Conservation (phyloP, 306 rosid species). For the Morella rubra region DNA sequence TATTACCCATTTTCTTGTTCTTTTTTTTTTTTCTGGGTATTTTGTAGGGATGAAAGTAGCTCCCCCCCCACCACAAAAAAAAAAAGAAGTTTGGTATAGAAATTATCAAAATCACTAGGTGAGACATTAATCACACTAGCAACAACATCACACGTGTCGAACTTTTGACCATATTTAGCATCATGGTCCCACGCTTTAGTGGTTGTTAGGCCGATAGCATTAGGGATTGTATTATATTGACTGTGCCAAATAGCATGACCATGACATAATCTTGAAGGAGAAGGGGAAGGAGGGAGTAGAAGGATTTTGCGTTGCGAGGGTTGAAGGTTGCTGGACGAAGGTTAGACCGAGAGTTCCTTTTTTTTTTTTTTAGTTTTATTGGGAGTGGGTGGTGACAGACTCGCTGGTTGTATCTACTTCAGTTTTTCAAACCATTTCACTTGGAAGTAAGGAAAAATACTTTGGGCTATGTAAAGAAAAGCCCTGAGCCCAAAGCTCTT, state of each 20-base stretch:
- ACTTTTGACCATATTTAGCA: background rate
- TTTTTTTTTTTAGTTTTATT: background rate
- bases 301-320: background rate
- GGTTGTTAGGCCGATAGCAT: constrained; percentile 12
- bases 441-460: constrained; percentile 37
- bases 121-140: background rate
- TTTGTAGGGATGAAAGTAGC: too few relatives aligned
- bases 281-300: background rate
- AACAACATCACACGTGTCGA: constrained; percentile 6
- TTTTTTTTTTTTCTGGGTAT: too few relatives aligned
- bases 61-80: too few relatives aligned
- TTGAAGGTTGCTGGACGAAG: background rate
- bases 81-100: too few relatives aligned
- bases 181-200: constrained; percentile 17
- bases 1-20: too few relatives aligned
- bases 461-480: constrained; percentile 34
- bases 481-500: constrained; percentile 45
- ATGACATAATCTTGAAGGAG: background rate
- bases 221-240: background rate
- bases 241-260: background rate
- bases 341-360: too few relatives aligned
- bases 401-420: constrained; percentile 39
- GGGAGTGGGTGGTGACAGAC: constrained; percentile 41
- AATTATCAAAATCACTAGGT: background rate
- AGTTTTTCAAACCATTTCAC: constrained; percentile 30